A percentile compares a stretch with the other conserved stretches of the same genome.
phyloP scores from a whole-genome alignment of 805 yeast species.

The Saturnispora quitensis region DNA sequence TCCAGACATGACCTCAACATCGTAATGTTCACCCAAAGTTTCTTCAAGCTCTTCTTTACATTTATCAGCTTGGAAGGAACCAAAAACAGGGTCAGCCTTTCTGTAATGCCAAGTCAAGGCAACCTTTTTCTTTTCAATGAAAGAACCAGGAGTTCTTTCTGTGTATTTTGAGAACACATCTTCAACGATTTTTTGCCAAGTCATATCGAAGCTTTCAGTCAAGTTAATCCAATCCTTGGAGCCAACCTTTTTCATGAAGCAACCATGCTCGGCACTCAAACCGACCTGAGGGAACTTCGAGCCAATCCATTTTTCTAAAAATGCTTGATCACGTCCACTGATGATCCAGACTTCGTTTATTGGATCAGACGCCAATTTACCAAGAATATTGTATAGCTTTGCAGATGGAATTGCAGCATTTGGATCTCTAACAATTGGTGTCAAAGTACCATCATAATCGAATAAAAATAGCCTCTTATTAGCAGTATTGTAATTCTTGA shows the following conservation, averaged over 20 bases:
- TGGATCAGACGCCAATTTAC: slow-evolving; percentile 60
- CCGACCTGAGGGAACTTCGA: slow-evolving; percentile 54
- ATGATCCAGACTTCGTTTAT: slow-evolving; percentile 88
- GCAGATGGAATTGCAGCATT: slow-evolving; percentile 96
- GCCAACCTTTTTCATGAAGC: slow-evolving; percentile 76
- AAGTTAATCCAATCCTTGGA: slow-evolving; percentile 69
- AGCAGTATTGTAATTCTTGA: slow-evolving; percentile 51
- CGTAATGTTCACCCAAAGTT: slow-evolving; percentile 48
- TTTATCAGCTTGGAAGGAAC: slow-evolving; percentile 73
- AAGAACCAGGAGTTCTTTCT: slow-evolving; percentile 84
- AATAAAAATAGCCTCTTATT: slow-evolving; percentile 71
- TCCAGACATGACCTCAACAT: slow-evolving; percentile 93
- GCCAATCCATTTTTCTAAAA: slow-evolving; percentile 85
- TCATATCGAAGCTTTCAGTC: slow-evolving; percentile 77
- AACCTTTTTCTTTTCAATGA: slow-evolving; percentile 79
- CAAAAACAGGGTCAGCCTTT: slow-evolving; percentile 88
- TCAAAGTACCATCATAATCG: slow-evolving; percentile 95
- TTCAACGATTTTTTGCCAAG: slow-evolving; percentile 84
- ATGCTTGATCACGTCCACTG: slow-evolving; percentile 89
- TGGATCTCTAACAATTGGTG: slow-evolving; percentile 95
- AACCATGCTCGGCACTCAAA: slow-evolving; percentile 94
- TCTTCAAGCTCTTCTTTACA: slow-evolving; percentile 55
- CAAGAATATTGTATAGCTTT: slow-evolving; percentile 50
- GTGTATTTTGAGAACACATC: slow-evolving; percentile 68
- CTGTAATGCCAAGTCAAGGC: slow-evolving; percentile 98